phyloP scores from a whole-genome alignment of 768 basidiomycete genomes.

The Boletus tylopilopsis region DNA sequence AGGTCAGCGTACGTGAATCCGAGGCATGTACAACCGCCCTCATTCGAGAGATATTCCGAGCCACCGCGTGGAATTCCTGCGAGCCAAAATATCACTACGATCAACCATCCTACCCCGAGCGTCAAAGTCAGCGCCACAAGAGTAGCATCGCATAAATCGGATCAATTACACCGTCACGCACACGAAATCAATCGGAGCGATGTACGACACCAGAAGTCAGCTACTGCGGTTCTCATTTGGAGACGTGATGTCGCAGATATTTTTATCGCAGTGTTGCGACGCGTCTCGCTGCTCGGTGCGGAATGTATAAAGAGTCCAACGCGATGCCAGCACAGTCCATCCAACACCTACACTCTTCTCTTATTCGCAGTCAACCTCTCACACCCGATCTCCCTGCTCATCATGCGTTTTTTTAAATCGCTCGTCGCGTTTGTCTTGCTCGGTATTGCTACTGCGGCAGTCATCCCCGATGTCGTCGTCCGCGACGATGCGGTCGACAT shows the following conservation, averaged over 20 bases:
- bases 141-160: neutral
- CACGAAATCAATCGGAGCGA: neutral
- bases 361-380: neutral
- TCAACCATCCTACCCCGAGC: neutral
- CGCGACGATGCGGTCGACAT: neutral
- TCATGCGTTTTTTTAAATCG: constrained; percentile 9
- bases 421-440: constrained; percentile 5
- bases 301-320: constrained; percentile 1
- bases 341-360: neutral
- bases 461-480: neutral
- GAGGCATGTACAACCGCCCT: too few relatives aligned
- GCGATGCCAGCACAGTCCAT: neutral
- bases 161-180: neutral
- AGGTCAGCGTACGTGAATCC: too few relatives aligned
- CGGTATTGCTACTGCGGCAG: constrained; percentile 1
- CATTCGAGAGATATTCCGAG: too few relatives aligned
- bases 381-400: neutral
- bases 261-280: neutral
- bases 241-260: neutral
- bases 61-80: too few relatives aligned
- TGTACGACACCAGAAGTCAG: neutral
- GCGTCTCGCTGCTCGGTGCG: neutral
- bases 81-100: too few relatives aligned
- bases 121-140: neutral
- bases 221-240: neutral